Evolutionary conservation across 2,329 filamentous ascomycete genomes (phyloP).

Genomic region (Torrubiella hemipterigena): DNA sequence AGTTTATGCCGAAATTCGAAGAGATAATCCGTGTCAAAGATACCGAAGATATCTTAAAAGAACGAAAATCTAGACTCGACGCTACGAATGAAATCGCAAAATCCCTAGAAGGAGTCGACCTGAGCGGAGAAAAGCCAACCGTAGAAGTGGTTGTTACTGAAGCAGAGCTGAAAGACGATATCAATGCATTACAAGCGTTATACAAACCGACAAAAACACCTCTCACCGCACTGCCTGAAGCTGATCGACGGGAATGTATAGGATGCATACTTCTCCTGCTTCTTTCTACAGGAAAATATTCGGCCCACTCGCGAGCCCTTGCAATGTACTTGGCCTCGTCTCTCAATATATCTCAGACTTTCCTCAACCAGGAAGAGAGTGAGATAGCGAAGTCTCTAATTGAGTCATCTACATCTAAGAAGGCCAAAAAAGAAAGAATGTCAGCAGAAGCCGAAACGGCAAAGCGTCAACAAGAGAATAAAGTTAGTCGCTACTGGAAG

Average conservation of each 20-base stretch:
- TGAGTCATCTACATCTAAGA: constrained; percentile 42
- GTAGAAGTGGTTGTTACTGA: constrained; percentile 26
- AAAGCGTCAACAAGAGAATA: constrained; percentile 60
- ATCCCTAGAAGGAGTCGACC: constrained; percentile 21
- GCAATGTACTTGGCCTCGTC: constrained; percentile 57
- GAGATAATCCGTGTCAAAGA: constrained; percentile 49
- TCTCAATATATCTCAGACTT: constrained; percentile 47
- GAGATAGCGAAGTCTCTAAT: constrained; percentile 67
- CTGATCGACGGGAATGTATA: constrained; percentile 50
- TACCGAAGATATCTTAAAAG: constrained; percentile 31
- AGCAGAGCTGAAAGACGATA: constrained; percentile 21
- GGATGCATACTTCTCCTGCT: constrained; percentile 60
- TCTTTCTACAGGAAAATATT: constrained; percentile 62
- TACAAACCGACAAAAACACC: constrained; percentile 42
- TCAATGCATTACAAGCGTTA: constrained; percentile 34
- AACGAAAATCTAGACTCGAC: constrained; percentile 32
- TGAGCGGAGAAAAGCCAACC: constrained; percentile 15
- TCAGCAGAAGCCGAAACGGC: constrained; percentile 66
- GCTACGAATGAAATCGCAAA: constrained; percentile 24
- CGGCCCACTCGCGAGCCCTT: constrained; percentile 58
- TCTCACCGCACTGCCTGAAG: constrained; percentile 41
- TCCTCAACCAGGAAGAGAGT: constrained; percentile 58
- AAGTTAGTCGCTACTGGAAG: constrained; percentile 69
- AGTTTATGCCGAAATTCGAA: constrained; percentile 57
- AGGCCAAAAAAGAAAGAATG: constrained; percentile 35